Percentiles rank a stretch among this genome's conserved stretches.
Evolutionary conservation across 352 stramenopile species (phyloP).

Genomic region (Phytophthora citricola): DNA sequence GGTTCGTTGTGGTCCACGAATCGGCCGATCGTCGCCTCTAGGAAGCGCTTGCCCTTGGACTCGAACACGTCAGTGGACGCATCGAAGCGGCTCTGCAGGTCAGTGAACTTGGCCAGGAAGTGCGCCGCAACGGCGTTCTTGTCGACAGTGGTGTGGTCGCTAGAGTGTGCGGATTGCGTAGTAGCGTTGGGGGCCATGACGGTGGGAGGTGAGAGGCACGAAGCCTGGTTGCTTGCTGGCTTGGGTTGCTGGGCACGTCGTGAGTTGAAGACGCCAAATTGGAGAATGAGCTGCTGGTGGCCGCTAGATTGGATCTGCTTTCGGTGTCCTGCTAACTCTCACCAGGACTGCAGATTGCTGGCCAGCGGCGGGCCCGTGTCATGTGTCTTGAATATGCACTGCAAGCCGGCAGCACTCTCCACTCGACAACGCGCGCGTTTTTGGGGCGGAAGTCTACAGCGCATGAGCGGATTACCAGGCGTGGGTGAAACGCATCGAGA

Average conservation of each 20-base stretch:
- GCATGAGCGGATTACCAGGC: too few species aligned
- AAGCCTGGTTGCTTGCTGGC: too few species aligned
- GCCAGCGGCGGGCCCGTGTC: too few species aligned
- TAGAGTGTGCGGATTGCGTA: background rate
- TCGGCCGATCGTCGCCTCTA: slow-evolving; percentile 14
- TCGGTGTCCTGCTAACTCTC: background rate
- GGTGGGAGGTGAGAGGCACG: background rate
- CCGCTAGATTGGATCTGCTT: background rate
- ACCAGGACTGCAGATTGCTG: too few species aligned
- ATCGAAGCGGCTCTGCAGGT: slow-evolving; percentile 26
- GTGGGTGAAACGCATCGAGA: too few species aligned
- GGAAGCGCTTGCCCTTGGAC: slow-evolving; percentile 12
- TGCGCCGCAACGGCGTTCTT: slow-evolving; percentile 15
- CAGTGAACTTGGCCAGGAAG: slow-evolving; percentile 19
- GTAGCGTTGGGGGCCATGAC: slow-evolving; percentile 4
- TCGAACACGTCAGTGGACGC: slow-evolving; percentile 14
- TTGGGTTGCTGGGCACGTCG: background rate
- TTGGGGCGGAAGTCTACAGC: too few species aligned
- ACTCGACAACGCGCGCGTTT: too few species aligned
- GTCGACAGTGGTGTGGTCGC: background rate
- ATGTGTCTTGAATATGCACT: too few species aligned
- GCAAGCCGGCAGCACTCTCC: too few species aligned
- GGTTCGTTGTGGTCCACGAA: slow-evolving; percentile 19
- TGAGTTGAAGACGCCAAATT: too few species aligned
- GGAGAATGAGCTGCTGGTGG: background rate